Evolutionary conservation across 352 stramenopile species (phyloP).

Genomic region (Globisporangium alternatum): DNA sequence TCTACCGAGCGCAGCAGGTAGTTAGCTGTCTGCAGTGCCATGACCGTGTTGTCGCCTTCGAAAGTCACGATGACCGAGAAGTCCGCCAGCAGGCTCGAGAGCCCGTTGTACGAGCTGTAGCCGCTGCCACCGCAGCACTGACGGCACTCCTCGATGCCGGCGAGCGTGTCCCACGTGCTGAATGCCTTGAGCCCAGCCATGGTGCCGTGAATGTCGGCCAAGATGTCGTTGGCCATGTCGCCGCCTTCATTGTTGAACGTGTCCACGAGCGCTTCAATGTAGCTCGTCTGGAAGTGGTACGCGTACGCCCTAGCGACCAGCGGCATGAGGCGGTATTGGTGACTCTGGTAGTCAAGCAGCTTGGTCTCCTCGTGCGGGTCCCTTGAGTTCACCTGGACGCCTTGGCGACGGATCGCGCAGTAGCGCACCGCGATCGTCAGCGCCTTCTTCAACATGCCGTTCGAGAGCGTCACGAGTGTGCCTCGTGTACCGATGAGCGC

Average conservation of each 20-base stretch:
- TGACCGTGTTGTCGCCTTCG: conserved; percentile 96
- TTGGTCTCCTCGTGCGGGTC: conserved; percentile 71
- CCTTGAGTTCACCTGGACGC: conserved; percentile 46
- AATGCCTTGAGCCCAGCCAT: conserved; percentile 95
- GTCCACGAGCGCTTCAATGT: conserved; percentile 77
- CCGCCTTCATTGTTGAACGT: conserved; percentile 79
- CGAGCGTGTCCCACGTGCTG: conserved; percentile 84
- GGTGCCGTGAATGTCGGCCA: conserved; percentile 93
- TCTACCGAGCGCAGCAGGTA: conserved; percentile 70
- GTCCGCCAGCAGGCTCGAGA: conserved; percentile 89
- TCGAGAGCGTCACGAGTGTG: conserved; percentile 65
- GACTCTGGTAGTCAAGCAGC: conserved; percentile 94
- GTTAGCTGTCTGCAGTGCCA: conserved; percentile 90
- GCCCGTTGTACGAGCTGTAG: conserved; percentile 89
- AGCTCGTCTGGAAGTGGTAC: conserved; percentile 43
- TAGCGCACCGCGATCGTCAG: conserved; percentile 94
- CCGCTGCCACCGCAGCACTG: conserved; percentile 95
- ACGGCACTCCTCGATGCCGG: conserved; percentile 93
- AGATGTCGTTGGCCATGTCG: conserved; percentile 58
- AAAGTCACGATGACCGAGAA: conserved; percentile 97
- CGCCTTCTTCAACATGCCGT: conserved; percentile 60
- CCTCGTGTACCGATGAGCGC: conserved; percentile 32
- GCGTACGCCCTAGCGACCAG: conserved; percentile 90
- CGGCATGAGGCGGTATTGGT: conserved; percentile 94
- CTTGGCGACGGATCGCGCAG: conserved; percentile 90